phyloP scores from a whole-genome alignment of 176 grass and related monocot species.

The Oryza nivara region DNA sequence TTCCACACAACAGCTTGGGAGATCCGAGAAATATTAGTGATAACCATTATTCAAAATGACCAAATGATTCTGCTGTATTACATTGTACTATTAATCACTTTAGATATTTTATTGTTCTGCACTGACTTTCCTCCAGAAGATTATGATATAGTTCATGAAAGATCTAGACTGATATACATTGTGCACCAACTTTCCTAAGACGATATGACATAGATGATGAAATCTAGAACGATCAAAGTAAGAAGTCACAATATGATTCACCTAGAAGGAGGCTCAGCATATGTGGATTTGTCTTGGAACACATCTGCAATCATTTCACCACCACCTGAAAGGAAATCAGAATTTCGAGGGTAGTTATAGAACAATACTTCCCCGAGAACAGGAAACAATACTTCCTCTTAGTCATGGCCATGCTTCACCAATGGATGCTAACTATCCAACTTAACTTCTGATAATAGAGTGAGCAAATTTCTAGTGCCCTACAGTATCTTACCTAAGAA shows the following conservation, averaged over 20 bases:
- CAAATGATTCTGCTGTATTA: neutral
- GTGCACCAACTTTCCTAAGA: neutral
- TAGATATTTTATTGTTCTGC: neutral
- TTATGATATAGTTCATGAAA: constrained; percentile 4
- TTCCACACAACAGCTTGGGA: neutral
- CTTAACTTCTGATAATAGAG: neutral
- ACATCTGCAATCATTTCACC: constrained; percentile 97
- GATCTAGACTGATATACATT: neutral
- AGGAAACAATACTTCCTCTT: constrained; percentile 6
- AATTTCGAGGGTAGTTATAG: constrained; percentile 20
- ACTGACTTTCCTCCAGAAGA: neutral
- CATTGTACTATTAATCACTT: neutral
- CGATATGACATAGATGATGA: neutral
- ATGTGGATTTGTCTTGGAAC: constrained; percentile 83
- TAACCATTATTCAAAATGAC: neutral
- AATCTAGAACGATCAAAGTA: neutral
- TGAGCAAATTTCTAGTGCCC: neutral
- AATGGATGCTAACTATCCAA: constrained; percentile 6
- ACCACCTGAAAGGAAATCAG: constrained; percentile 60
- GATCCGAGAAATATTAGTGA: neutral
- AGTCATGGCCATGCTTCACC: constrained; percentile 9
- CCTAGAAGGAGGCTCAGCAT: constrained; percentile 95
- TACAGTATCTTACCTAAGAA: constrained; percentile 77
- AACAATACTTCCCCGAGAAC: constrained; percentile 23
- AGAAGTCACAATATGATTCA: constrained; percentile 31